Conservation (phyloP, 2,329 filamentous ascomycete species). For the Emericellopsis atlantica region DNA sequence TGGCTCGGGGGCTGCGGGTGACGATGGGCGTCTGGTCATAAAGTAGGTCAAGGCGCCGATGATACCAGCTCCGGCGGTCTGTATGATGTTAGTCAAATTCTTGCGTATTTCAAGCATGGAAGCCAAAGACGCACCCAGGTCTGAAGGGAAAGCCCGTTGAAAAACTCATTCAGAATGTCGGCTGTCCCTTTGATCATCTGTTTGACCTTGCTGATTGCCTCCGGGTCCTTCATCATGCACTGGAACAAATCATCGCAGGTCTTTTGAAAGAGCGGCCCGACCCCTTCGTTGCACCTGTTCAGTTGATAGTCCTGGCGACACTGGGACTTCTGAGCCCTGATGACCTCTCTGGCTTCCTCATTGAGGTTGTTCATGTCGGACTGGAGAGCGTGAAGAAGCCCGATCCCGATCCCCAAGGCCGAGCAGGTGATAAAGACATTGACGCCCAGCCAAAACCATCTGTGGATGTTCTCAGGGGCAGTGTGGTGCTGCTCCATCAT, state of each 20-base stretch:
- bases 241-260: slow-evolving; percentile 71
- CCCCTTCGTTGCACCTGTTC: slow-evolving; percentile 58
- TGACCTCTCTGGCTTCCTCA: slow-evolving; percentile 51
- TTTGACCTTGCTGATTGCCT: slow-evolving; percentile 64
- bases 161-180: slow-evolving; percentile 86
- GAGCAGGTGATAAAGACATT: slow-evolving; percentile 48
- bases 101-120: neutral
- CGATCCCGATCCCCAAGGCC: slow-evolving; percentile 54
- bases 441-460: slow-evolving; percentile 48
- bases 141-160: slow-evolving; percentile 83
- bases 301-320: slow-evolving; percentile 63
- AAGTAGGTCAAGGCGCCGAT: slow-evolving; percentile 39
- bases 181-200: slow-evolving; percentile 82
- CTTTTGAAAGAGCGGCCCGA: slow-evolving; percentile 58
- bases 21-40: slow-evolving; percentile 33
- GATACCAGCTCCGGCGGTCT: neutral
- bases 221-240: slow-evolving; percentile 78
- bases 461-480: slow-evolving; percentile 44
- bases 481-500: slow-evolving; percentile 44
- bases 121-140: slow-evolving; percentile 34
- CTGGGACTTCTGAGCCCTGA: slow-evolving; percentile 58
- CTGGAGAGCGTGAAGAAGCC: slow-evolving; percentile 56
- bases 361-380: slow-evolving; percentile 65
- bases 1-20: slow-evolving; percentile 29
- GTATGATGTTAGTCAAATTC: slow-evolving; percentile 5